Base-by-base conservation (phyloP, 306 rosid genomes). In the Morella rubra region DNA sequence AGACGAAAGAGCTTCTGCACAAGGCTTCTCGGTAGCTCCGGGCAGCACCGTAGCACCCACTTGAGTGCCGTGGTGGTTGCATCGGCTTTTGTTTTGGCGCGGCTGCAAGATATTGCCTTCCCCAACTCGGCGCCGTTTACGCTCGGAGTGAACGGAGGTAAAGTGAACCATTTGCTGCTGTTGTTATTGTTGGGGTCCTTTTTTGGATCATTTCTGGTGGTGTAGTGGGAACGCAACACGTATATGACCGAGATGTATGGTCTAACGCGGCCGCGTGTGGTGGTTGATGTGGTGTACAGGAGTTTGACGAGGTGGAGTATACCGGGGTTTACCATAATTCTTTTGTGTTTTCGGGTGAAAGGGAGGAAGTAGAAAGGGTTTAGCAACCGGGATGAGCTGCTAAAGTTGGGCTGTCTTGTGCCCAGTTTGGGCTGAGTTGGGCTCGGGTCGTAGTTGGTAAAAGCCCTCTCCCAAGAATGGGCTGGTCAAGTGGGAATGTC, bases 1-100 rank as follows among this genome's bases (percentile, higher is more conserved):
- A 90, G 89, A 67, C 96, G 97, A 77, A 94, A 94, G 74, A 94
- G 96, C 84, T 94, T 92, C 84, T 92, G 97, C 0, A 94, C 88
- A 5, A 94, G 96, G 83, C 85, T 81, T 84, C 75, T 87, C 15
- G 98, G 97, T 10, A 92, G 73, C 72, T 88, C 71, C 9, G 98
- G 98, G 88, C 98, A 89, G 86, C 98, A 94, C 3, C 78, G 87
- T 47, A 79, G 54, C 49, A 95, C 84, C 96, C 97, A 89, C 80
- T 95, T 92, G 59, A 92, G 87, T 1, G 97, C 96, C 18, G 90
- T 86, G n/a, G 81, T 83, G n/a, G 89, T 12, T 10, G 27, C 32
- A 27, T 53, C 69, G 40, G 37, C 44, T 70, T 61, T 81, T 3
- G 52, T 22, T 44, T 58, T 54, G 19, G 70, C 42, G 22, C 61